Percentiles rank a stretch among this genome's conserved stretches.
Evolutionary conservation across 345 rosid genomes (phyloP).

Genomic region (Linum usitatissimum): DNA sequence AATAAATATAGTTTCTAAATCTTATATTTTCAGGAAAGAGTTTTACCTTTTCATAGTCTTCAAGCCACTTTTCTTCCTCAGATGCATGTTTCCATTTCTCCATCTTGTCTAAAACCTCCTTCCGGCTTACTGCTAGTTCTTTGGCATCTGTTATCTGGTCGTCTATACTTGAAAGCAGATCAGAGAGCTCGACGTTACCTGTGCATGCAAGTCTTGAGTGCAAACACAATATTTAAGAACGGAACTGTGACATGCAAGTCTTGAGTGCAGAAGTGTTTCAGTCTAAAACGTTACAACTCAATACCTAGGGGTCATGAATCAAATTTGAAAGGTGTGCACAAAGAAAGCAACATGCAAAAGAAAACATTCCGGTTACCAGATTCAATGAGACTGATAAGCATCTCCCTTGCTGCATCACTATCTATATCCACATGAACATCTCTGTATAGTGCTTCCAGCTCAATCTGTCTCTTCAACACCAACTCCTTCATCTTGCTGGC

Average conservation of each 20-base stretch:
- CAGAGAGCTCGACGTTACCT: slow-evolving; percentile 55
- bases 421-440: slow-evolving; percentile 64
- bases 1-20: background rate
- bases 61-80: slow-evolving; percentile 43
- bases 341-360: background rate
- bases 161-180: slow-evolving; percentile 39
- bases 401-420: slow-evolving; percentile 56
- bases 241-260: too few species aligned
- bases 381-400: slow-evolving; percentile 43
- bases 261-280: too few species aligned
- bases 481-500: slow-evolving; percentile 78
- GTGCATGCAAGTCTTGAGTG: slow-evolving; percentile 5
- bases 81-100: too few species aligned
- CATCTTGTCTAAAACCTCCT: too few species aligned
- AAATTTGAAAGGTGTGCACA: background rate
- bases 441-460: slow-evolving; percentile 69
- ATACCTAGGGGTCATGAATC: too few species aligned
- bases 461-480: slow-evolving; percentile 67
- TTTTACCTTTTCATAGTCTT: slow-evolving; percentile 78
- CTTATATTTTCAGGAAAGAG: background rate
- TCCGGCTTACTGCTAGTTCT: slow-evolving; percentile 48
- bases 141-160: slow-evolving; percentile 13
- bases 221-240: too few species aligned
- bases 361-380: slow-evolving; percentile 33
- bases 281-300: slow-evolving; percentile 2